Conservation (phyloP, 176 grass and related monocot species). For the Bolboschoenus planiculmis region DNA sequence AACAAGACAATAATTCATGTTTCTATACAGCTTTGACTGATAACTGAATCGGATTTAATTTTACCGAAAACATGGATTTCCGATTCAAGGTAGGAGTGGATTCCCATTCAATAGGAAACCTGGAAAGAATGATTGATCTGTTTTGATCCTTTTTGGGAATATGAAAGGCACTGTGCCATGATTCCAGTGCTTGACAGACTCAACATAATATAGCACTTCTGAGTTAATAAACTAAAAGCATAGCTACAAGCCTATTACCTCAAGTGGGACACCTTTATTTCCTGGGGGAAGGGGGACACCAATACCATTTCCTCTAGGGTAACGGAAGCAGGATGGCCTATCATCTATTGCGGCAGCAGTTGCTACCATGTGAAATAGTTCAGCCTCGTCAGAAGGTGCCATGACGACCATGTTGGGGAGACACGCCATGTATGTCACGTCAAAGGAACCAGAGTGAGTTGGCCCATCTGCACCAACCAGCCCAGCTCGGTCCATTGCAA, state of each 20-base stretch:
- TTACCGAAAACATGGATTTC: neutral
- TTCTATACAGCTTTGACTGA: neutral
- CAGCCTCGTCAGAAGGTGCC: constrained; percentile 90
- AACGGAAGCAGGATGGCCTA: constrained; percentile 81
- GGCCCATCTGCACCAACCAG: constrained; percentile 90
- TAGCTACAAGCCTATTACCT: constrained; percentile 29
- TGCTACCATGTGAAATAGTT: constrained; percentile 95
- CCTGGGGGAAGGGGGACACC: constrained; percentile 60
- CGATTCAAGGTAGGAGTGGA: neutral
- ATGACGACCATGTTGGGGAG: constrained; percentile 97
- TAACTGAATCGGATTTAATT: neutral
- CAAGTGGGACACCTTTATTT: constrained; percentile 74
- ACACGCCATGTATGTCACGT: constrained; percentile 95
- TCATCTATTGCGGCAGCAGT: constrained; percentile 88
- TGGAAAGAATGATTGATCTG: neutral
- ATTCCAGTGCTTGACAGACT: neutral
- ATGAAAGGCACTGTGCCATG: neutral
- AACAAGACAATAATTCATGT: neutral
- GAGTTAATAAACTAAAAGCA: neutral
- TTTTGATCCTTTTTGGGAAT: neutral
- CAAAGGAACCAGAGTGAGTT: constrained; percentile 84
- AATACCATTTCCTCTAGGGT: constrained; percentile 82
- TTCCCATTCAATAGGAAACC: neutral
- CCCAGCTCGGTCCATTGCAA: constrained; percentile 93
- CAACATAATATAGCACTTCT: neutral